Evolutionary conservation across 106 monocot species (phyloP).

Genomic region (Apostasia ramifera): DNA sequence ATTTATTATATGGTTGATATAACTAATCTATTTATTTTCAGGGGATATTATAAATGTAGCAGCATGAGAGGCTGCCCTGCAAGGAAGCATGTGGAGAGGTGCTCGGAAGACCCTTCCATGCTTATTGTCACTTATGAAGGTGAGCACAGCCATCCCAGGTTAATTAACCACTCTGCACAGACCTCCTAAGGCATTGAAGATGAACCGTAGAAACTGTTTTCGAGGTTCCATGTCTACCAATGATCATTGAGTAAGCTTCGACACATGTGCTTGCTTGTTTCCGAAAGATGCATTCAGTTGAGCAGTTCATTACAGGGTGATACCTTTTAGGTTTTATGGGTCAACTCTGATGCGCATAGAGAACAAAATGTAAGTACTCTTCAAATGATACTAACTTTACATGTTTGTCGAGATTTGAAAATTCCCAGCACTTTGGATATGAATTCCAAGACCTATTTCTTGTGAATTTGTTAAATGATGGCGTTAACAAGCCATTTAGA

Average conservation of each 20-base stretch:
- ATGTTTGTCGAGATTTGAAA: no score
- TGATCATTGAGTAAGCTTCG: not conserved
- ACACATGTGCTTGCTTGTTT: not conserved
- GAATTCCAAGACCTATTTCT: no score
- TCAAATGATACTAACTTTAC: no score
- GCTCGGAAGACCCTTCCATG: slow-evolving; percentile 60
- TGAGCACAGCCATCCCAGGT: slow-evolving; percentile 58
- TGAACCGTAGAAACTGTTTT: not conserved
- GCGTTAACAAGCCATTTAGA: no score
- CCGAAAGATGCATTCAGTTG: not conserved
- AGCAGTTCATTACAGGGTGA: no score
- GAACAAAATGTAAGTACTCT: no score
- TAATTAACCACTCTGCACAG: slow-evolving; percentile 25
- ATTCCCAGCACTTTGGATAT: no score
- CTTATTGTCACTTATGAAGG: slow-evolving; percentile 73
- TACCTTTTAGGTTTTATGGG: no score
- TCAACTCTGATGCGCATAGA: no score
- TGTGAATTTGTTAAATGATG: no score
- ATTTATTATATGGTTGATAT: no score
- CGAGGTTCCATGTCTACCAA: not conserved
- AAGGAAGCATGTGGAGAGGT: slow-evolving; percentile 77
- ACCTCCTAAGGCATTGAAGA: not conserved
- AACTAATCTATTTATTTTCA: slow-evolving; percentile 15
- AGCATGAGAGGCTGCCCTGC: slow-evolving; percentile 76
- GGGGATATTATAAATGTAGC: slow-evolving; percentile 91